These are phyloP conservation scores for Sisymbrium irio DNA, from an alignment of 345 rosid genomes.

Conservation along the genomic window DNA sequence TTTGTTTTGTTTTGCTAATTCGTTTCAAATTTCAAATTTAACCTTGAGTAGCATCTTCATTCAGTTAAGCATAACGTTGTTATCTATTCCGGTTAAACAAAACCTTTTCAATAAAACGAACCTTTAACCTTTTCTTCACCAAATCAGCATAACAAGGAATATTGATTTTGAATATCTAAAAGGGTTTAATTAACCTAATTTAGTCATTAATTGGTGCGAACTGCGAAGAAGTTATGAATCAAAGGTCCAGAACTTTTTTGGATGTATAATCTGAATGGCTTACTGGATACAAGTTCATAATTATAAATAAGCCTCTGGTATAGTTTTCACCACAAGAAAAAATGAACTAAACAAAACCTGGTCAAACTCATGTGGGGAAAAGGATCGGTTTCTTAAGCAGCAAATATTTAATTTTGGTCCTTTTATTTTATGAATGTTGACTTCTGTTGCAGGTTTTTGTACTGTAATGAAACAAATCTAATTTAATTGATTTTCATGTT, in stretches of 20 bases:
- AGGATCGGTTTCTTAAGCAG: constrained; percentile 25
- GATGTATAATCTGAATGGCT: background rate
- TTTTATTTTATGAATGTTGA: constrained; percentile 12
- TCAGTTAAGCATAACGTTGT: background rate
- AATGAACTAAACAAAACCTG: background rate
- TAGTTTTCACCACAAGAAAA: background rate
- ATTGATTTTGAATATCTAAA: background rate
- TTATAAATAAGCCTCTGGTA: background rate
- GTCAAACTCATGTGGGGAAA: constrained; percentile 25
- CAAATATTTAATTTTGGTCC: background rate
- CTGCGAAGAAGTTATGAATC: background rate
- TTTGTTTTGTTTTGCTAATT: background rate
- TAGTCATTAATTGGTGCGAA: background rate
- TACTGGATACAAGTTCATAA: background rate
- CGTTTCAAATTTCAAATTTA: background rate
- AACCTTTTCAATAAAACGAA: background rate
- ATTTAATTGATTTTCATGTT: constrained; percentile 12
- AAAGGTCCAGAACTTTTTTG: background rate
- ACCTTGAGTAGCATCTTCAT: background rate
- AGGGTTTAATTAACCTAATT: background rate
- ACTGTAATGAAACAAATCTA: background rate
- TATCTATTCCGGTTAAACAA: background rate
- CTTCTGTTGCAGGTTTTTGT: constrained; percentile 13
- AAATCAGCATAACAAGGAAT: background rate
- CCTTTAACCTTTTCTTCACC: background rate